Base-by-base conservation (phyloP, 441 rosid species). In the Bocquillonia castaneifolia region DNA sequence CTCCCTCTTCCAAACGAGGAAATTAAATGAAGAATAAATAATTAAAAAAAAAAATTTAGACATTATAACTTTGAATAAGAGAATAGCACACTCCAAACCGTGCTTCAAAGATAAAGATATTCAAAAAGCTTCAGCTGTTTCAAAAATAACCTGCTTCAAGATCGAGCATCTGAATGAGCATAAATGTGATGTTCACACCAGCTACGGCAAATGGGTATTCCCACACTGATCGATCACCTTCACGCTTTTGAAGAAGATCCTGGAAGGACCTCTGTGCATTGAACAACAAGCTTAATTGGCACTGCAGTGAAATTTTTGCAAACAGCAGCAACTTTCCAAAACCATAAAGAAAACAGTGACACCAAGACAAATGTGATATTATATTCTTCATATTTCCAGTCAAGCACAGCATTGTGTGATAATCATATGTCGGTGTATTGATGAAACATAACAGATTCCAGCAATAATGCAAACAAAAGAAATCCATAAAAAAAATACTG, bases 141-240 rank as follows among this genome's bases (percentile, higher is more conserved):
- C 26, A 28, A 31, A 31, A 42, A 73, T 58, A 40, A 89, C 96
- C 94, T 88, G 95, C 94, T 90, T 92, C 96, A 64, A 92, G 95
- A 82, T 92, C 98, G 60, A 92, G 91, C 94, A 92, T 90, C 76
- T 92, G 98, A 66, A 88, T 84, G 59, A 92, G 96, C 98, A 92
- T 92, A 79, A 92, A 92, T 34, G 98, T 86, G 64, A 92, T 75
- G 79, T 92, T 92, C 76, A 92, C 86, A 42, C 98, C 96, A 80
- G 98, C 98, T 42, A 92, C 98, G 72, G 98, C 95, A 77, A 92
- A 92, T 15, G 98, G 98, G 82, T 92, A 92, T 73, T 92, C 98
- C 98, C 98, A 92, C 56, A 85, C 84, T 18, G 98, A 90, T 22
- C 98, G 79, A 64, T 83, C 90, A 72, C 98, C 98, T 74, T 86